Evolutionary conservation across 306 rosid species (phyloP), one percentile per base, ranked within the genome.

Genomic region (Styphnolobium japonicum): DNA sequence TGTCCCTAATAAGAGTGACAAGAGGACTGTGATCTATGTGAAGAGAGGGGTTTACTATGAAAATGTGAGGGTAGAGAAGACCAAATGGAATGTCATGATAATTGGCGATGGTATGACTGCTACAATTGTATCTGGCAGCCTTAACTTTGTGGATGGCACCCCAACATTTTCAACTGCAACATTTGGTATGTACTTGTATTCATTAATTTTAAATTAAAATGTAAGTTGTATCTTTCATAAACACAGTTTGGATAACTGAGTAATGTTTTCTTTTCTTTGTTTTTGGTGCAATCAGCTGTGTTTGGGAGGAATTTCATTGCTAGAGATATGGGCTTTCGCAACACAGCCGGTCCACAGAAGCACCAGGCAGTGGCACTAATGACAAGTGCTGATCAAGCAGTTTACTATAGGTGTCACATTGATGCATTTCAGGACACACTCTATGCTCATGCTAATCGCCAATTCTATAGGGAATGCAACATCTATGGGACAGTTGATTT

Each of bases 331-430:
- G 93, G 95, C 1, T 91, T 91, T 52, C 75, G 74, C 4, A 93
- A 91, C 88, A 85, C 89, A 0, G 95, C 95, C 0, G 97, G 97
- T 22, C 85, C 97, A 7, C 76, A 60, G 33, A 93, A 91, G 86
- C 95, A 90, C n/a, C 98, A 93, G 46, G 98, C 95, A 6, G 95
- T 91, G 16, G 97, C 97, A 5, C 86, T 93, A 33, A 87, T 90
- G 91, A 83, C 90, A 4, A 88, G 85, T 4, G 87, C 91, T 0
- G 93, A 93, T 74, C 85, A 65, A 75, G 87, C 88, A 4, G 87
- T 86, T 64, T 91, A 68, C 86, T 88, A 91, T 62, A 82, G 88
- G 0, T 93, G 97, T 31, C 67, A 69, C 10, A 67, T 90, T 29
- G 89, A 90, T 65, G 97, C 87, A 6, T 88, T 71, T 40, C 97